Evolutionary conservation across 805 yeast genomes (phyloP), one percentile per base, ranked within the genome.

Genomic region (Tetrapisispora taiwanensis): DNA sequence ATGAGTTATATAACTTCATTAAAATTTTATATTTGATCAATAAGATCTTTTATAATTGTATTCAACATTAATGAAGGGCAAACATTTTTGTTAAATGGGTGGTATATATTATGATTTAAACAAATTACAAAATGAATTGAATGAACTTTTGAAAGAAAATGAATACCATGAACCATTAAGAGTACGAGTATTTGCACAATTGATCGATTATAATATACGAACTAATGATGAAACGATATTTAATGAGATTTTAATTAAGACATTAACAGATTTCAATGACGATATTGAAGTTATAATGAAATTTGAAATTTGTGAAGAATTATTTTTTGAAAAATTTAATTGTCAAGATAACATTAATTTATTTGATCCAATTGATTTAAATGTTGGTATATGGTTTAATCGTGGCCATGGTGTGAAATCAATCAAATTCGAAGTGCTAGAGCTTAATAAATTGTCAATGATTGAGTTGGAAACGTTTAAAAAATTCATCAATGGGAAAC

Each of bases 311-410:
- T 19, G 20, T 26, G 39, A 43, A 20, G 4, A 7, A 30, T 8
- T 38, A 10, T 32, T 38, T 20, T 3, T 27, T 14, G 30, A 32
- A 18, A 15, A 13, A 6, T 34, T 35, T 38, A 15, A 17, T 32
- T n/a, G 17, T 3, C 27, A 20, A 12, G 17, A 36, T 24, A 24
- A 2, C 9, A 17, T 26, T 7, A 4, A 17, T 18, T 15, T 30
- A 27, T 33, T 38, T 33, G 54, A 47, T 33, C 46, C 51, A n/a
- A 35, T 53, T 18, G 52, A 50, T 32, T 30, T 55, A 8, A 42
- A 44, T 13, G 32, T 52, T 2, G 47, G 48, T 2, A 35, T 46
- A 3, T 47, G 53, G 47, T 35, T 39, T 18, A 15, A 39, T 9
- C 30, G 17, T 5, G 12, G 7, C 7, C 26, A 13, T 26, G 18